A percentile compares a stretch with the other conserved stretches of the same genome.
Evolutionary conservation across 2,329 filamentous ascomycete genomes (phyloP).

Genomic region (Stemphylium beticola): DNA sequence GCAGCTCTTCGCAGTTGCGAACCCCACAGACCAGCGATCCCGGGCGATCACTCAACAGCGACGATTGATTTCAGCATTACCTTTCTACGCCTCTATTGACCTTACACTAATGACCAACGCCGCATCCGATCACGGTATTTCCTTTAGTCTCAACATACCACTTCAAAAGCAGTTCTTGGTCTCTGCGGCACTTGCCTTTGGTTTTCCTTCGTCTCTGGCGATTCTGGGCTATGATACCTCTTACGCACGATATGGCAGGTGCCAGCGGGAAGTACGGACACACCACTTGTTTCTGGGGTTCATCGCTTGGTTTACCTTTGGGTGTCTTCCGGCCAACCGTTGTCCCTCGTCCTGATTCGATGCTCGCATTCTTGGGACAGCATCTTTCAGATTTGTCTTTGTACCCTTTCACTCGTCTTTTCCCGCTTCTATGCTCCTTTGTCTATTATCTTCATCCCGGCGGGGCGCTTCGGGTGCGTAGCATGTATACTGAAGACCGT

Average conservation of each 20-base stretch:
- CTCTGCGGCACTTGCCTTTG: conserved; percentile 17
- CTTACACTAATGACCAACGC: conserved; percentile 24
- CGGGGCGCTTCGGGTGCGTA: neutral
- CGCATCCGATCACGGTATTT: conserved; percentile 28
- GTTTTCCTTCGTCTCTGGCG: conserved; percentile 16
- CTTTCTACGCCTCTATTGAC: conserved; percentile 11
- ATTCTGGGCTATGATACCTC: conserved; percentile 24
- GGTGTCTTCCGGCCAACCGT: conserved; percentile 20
- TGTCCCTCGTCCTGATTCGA: conserved; percentile 7
- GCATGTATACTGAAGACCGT: conserved; percentile 3
- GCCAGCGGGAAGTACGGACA: conserved; percentile 28
- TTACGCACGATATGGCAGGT: conserved; percentile 31
- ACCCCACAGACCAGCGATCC: conserved; percentile 45
- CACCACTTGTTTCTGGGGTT: conserved; percentile 17
- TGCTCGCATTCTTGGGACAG: conserved; percentile 6
- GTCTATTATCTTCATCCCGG: conserved; percentile 5
- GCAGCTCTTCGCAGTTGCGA: conserved; percentile 44
- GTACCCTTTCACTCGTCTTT: conserved; percentile 8
- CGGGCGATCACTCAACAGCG: conserved; percentile 42
- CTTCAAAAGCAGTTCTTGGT: conserved; percentile 28
- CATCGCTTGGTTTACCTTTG: conserved; percentile 22
- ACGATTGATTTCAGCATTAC: conserved; percentile 33
- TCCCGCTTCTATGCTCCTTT: neutral
- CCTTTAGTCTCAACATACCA: conserved; percentile 20
- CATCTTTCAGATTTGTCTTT: conserved; percentile 3